These are phyloP conservation scores for Cornus controversa DNA, from an alignment of 148 eudicot species.

Conservation along the genomic window DNA sequence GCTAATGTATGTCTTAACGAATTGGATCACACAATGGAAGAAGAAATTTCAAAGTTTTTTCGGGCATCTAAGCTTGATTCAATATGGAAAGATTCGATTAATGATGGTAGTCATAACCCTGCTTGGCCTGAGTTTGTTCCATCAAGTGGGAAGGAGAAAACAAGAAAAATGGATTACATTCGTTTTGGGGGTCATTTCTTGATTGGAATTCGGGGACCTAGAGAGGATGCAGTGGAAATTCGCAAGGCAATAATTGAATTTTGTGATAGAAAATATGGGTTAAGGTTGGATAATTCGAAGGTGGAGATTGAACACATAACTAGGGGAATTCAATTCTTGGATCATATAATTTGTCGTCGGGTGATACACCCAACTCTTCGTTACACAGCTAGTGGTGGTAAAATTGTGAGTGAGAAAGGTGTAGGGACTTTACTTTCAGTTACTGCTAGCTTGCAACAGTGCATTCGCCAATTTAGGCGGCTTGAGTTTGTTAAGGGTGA, in stretches of 20 bases:
- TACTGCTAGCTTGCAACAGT: conserved; percentile 83
- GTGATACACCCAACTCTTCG: conserved; percentile 88
- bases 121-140: conserved; percentile 99
- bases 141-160: conserved; percentile 71
- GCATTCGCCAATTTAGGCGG: conserved; percentile 70
- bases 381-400: conserved; percentile 76
- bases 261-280: conserved; percentile 52
- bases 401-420: conserved; percentile 73
- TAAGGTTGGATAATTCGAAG: conserved; percentile 73
- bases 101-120: conserved; percentile 81
- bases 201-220: conserved; percentile 85
- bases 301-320: conserved; percentile 82
- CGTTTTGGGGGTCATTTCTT: conserved; percentile 85
- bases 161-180: conserved; percentile 86
- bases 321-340: conserved; percentile 81
- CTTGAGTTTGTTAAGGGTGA: conserved; percentile 82
- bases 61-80: conserved; percentile 52
- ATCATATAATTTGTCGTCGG: conserved; percentile 77
- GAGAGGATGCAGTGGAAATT: conserved; percentile 74
- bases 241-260: conserved; percentile 62
- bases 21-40: conserved; percentile 76
- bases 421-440: conserved; percentile 96
- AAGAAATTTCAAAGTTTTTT: conserved; percentile 59
- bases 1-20: conserved; percentile 80
- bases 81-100: conserved; percentile 53